Percentiles rank a stretch among this genome's conserved stretches.
Conservation (phyloP, 306 rosid species). For the Cucurbita argyrosperma region DNA sequence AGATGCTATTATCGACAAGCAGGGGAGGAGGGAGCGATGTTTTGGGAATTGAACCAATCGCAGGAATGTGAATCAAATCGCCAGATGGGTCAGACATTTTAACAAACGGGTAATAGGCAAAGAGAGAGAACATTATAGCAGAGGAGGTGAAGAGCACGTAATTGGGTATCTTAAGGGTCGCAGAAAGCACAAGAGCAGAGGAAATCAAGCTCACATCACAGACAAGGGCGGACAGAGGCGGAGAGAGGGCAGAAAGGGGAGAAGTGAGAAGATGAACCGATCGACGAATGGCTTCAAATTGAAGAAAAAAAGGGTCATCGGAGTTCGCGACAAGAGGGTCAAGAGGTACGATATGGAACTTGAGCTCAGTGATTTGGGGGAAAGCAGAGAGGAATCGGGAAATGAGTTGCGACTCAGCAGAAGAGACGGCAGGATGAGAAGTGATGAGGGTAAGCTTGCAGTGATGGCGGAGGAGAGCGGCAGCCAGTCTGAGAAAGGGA, state of each 20-base stretch:
- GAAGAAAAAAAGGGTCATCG: conserved; percentile 30
- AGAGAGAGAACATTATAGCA: conserved; percentile 27
- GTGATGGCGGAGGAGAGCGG: conserved; percentile 13
- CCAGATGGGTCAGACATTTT: background rate
- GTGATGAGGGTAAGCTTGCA: conserved; percentile 36
- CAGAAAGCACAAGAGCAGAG: conserved; percentile 13
- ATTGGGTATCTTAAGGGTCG: conserved; percentile 19
- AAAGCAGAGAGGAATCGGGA: conserved; percentile 29
- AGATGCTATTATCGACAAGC: background rate
- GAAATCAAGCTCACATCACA: conserved; percentile 24
- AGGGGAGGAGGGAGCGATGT: conserved; percentile 34
- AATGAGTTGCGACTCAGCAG: conserved; percentile 26
- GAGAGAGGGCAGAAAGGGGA: conserved; percentile 25
- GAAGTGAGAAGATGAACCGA: conserved; percentile 33
- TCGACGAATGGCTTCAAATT: conserved; percentile 21
- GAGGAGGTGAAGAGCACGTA: conserved; percentile 31
- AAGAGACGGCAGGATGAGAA: conserved; percentile 28
- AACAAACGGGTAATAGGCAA: conserved; percentile 12
- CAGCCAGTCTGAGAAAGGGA: conserved; percentile 30
- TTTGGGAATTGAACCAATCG: conserved; percentile 17
- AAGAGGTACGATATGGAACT: conserved; percentile 11
- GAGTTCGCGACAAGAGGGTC: conserved; percentile 4
- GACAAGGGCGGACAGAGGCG: conserved; percentile 32
- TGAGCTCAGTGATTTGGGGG: conserved; percentile 15
- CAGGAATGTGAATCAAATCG: conserved; percentile 17